Conservation (phyloP, 2,329 filamentous ascomycete species). For the Fonsecaea multimorphosa region DNA sequence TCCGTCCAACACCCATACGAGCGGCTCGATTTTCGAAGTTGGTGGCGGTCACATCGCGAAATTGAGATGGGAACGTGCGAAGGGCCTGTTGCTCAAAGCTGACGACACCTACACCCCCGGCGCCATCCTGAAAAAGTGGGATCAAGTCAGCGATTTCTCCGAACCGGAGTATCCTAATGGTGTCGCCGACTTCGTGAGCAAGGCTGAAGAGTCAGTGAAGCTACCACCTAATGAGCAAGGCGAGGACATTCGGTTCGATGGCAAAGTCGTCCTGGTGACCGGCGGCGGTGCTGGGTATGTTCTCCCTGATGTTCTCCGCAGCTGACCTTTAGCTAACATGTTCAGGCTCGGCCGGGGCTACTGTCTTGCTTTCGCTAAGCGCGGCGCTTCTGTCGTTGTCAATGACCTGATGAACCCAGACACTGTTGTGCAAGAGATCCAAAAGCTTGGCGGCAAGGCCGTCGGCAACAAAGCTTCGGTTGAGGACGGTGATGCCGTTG, state of each 20-base stretch:
- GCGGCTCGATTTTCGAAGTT: slow-evolving; percentile 88
- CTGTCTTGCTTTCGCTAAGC: slow-evolving; percentile 82
- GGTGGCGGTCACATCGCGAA: slow-evolving; percentile 93
- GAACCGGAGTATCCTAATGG: slow-evolving; percentile 81
- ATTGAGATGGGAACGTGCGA: slow-evolving; percentile 91
- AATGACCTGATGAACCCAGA: slow-evolving; percentile 97
- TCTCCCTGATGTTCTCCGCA: slow-evolving; percentile 2
- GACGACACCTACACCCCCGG: slow-evolving; percentile 87
- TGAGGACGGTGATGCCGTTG: slow-evolving; percentile 86
- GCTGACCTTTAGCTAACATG: slow-evolving; percentile 39
- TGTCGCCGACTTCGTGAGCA: slow-evolving; percentile 82
- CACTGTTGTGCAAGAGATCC: slow-evolving; percentile 88
- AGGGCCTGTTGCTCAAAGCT: slow-evolving; percentile 85
- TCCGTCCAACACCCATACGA: slow-evolving; percentile 81
- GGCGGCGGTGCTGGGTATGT: slow-evolving; percentile 79
- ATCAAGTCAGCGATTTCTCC: slow-evolving; percentile 84
- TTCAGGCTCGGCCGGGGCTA: slow-evolving; percentile 85
- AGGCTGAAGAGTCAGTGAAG: slow-evolving; percentile 84
- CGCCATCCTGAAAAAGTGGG: slow-evolving; percentile 88
- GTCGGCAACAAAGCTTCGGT: slow-evolving; percentile 92
- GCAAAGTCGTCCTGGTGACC: slow-evolving; percentile 84
- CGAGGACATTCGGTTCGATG: slow-evolving; percentile 78
- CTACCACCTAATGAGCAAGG: slow-evolving; percentile 73
- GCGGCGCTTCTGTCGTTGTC: slow-evolving; percentile 84
- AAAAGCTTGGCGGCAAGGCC: slow-evolving; percentile 84